phyloP scores from a whole-genome alignment of 2,329 filamentous ascomycete genomes.

The Paraconiothyrium brasiliense region DNA sequence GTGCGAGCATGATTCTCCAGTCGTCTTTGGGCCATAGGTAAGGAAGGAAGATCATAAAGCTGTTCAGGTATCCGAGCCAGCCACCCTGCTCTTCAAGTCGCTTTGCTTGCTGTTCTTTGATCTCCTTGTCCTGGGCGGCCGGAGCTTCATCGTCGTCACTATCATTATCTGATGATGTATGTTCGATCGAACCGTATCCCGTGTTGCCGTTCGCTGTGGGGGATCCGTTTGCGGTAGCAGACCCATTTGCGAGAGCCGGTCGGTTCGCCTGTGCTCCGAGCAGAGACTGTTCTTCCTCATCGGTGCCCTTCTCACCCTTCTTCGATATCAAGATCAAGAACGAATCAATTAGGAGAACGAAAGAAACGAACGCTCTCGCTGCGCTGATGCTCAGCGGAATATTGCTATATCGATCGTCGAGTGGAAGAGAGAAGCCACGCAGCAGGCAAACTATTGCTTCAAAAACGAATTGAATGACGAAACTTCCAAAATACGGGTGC shows the following conservation, averaged over 20 bases:
- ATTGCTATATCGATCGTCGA: constrained; percentile 26
- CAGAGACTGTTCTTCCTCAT: constrained; percentile 69
- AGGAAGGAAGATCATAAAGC: constrained; percentile 78
- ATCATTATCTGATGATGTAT: constrained; percentile 21
- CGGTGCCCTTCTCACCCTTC: constrained; percentile 49
- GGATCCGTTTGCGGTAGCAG: constrained; percentile 46
- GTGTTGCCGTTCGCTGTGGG: constrained; percentile 50
- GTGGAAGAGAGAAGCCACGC: constrained; percentile 28
- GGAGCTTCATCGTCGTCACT: constrained; percentile 58
- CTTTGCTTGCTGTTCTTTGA: constrained; percentile 65
- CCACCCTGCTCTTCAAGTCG: constrained; percentile 77
- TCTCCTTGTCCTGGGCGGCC: constrained; percentile 61
- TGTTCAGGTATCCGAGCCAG: constrained; percentile 79
- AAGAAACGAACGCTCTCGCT: constrained; percentile 32
- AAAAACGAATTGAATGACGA: constrained; percentile 42
- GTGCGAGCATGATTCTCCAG: constrained; percentile 71
- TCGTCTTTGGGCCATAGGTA: constrained; percentile 80
- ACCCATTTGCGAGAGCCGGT: constrained; percentile 42
- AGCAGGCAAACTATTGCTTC: constrained; percentile 43
- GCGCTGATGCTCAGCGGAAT: constrained; percentile 35
- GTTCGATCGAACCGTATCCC: constrained; percentile 46
- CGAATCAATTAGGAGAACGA: constrained; percentile 38
- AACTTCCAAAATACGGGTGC: constrained; percentile 47
- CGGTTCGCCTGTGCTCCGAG: constrained; percentile 53
- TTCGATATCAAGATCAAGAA: constrained; percentile 41